Evolutionary conservation across 1,284 basidiomycete species (phyloP), one percentile per base, ranked within the genome.

Genomic region (Rhizopogon hawkerae): DNA sequence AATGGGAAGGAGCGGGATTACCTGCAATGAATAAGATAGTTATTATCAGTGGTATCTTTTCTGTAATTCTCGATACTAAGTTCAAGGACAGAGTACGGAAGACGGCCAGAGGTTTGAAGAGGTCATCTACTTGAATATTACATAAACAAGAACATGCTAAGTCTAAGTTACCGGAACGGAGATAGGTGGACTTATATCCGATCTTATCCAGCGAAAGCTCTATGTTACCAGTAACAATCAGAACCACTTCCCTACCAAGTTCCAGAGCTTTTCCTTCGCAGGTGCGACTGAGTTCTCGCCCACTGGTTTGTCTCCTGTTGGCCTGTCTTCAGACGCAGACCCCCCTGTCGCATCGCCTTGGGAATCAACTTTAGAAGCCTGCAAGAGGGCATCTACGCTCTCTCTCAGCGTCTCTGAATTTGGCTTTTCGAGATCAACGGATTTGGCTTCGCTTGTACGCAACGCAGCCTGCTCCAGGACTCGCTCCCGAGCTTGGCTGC

Each of bases 301-400:
- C 33, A 18, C n/a, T 13, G 34, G 35, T 36, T 24, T 35, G n/a
- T 44, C 10, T n/a, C 11, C 16, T 42, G 26, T 18, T 31, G 11
- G 11, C 4, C 5, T 18, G 41, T 18, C 29, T n/a, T 42, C 29
- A 42, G 6, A n/a, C 41, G 13, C 10, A 18, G 16, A 18, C 7
- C 11, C 29, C 29, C 5, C 26, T 31, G 21, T n/a, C 35, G 6
- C 18, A 34, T 34, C 18, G 29, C 43, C 9, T 36, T 23, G 26
- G 6, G 3, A 35, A 36, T 36, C 14, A 16, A n/a, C 11, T 35
- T 31, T 43, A 23, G 60, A 42, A 16, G 45, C 56, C n/a, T 50
- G 58, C 26, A 63, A 35, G 5, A 60, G 35, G 35, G 47, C 49
- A 29, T 59, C 58, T 2, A 66, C 54, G 50, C 52, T 63, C 23